phyloP scores from a whole-genome alignment of 345 rosid genomes.

The Cardamine occulta region DNA sequence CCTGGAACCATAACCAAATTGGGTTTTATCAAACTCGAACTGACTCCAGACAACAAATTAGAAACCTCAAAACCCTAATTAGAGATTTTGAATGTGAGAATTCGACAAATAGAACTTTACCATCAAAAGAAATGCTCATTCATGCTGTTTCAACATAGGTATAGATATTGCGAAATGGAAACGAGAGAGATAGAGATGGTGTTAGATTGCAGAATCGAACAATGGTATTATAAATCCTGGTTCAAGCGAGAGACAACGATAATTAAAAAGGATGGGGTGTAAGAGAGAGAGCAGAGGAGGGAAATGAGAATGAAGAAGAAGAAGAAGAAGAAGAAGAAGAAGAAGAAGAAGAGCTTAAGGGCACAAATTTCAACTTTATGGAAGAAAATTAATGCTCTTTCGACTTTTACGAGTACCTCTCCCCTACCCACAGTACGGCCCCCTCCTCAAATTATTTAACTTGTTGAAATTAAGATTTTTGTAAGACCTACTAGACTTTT shows the following conservation, averaged over 20 bases:
- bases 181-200: constrained; percentile 15
- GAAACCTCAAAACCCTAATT: constrained; percentile 27
- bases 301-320: neutral
- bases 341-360: neutral
- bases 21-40: constrained; percentile 18
- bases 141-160: neutral
- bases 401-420: constrained; percentile 31
- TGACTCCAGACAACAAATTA: neutral
- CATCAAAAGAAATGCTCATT: constrained; percentile 6
- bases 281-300: constrained; percentile 22
- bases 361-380: constrained; percentile 24
- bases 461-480: neutral
- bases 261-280: constrained; percentile 24
- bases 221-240: constrained; percentile 22
- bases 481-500: neutral
- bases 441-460: neutral
- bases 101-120: neutral
- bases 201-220: neutral
- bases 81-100: neutral
- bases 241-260: neutral
- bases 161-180: neutral
- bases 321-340: neutral
- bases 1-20: neutral
- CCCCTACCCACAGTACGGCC: constrained; percentile 3
- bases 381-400: constrained; percentile 22